Percentiles rank a stretch among this genome's conserved stretches.
Evolutionary conservation across 257 asterid genomes (phyloP).

Genomic region (Salvia rosmarinus): DNA sequence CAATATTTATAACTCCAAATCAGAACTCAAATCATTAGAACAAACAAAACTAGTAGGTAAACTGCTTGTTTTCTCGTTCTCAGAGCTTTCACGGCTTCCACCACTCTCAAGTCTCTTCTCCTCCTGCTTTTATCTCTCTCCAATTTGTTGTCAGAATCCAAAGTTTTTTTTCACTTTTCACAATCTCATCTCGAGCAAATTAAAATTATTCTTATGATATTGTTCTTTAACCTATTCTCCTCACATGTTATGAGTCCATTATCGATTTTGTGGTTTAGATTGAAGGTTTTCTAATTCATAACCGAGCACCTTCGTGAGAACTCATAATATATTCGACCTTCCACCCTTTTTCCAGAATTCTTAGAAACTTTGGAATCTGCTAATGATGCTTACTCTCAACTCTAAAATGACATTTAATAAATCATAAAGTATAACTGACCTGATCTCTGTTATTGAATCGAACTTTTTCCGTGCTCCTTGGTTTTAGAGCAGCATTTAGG

Average conservation of each 20-base stretch:
- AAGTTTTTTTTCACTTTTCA: too few relatives aligned
- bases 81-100: too few relatives aligned
- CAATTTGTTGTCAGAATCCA: too few relatives aligned
- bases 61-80: too few relatives aligned
- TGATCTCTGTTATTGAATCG: neutral
- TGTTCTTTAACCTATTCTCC: neutral
- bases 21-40: too few relatives aligned
- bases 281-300: neutral
- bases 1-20: too few relatives aligned
- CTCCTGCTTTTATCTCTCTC: too few relatives aligned
- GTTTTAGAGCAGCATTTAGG: conserved; percentile 15
- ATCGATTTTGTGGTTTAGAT: neutral
- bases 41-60: too few relatives aligned
- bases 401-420: neutral
- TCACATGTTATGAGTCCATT: conserved; percentile 1
- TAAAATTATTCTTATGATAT: neutral
- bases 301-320: neutral
- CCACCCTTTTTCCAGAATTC: neutral
- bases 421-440: neutral
- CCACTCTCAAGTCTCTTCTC: too few relatives aligned
- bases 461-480: conserved; percentile 7
- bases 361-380: neutral
- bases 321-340: neutral
- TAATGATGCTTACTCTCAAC: neutral
- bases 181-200: too few relatives aligned